Base-by-base conservation (phyloP, 2,329 filamentous ascomycete species). In the Pseudogymnoascus sp. region DNA sequence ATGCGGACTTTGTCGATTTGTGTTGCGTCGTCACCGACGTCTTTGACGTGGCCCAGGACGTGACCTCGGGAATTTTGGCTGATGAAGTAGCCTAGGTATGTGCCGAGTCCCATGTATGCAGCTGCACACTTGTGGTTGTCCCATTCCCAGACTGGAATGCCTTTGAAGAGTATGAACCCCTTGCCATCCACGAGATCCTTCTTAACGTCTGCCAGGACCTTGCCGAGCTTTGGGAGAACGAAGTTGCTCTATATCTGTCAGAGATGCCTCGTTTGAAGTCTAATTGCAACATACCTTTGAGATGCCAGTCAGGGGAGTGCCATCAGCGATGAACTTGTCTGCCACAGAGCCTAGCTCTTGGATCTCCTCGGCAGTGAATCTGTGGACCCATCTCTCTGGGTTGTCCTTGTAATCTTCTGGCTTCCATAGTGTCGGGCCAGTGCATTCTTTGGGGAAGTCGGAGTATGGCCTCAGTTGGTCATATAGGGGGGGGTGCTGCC, bases 1-100 rank as follows among this genome's bases (percentile, higher is more conserved):
- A 96, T 96, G 68, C 92, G 87, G 64, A 96, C 90, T 69, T 87
- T 88, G 77, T 95, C 88, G 69, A 91, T 95, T 76, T 92, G 87
- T 4, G 80, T 84, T 27, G 87, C 80, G 72, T 95, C 90, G 67
- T 92, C 91, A 52, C 90, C 89, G 3, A 94, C 82, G 74, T 95
- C 91, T 76, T 95, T 93, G 69, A 95, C 91, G 73, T 96, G 91
- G 6, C 91, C 91, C 1, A 96, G 82, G 8, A 95, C 89, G 75
- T 95, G 91, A 48, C 91, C 91, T 15, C 85, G 84, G 15, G 87
- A 86, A 76, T 96, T 96, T 71, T 96, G 92, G 25, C 85, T 89
- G 40, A 96, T 85, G 66, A 94, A 93, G 78, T 95, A 94, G 63
- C 92, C 91, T 8, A 96, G 81, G 73, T 96, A 87, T 4, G 89